Conservation (phyloP, 495 filamentous ascomycete species). For the Endocarpon pusillum region DNA sequence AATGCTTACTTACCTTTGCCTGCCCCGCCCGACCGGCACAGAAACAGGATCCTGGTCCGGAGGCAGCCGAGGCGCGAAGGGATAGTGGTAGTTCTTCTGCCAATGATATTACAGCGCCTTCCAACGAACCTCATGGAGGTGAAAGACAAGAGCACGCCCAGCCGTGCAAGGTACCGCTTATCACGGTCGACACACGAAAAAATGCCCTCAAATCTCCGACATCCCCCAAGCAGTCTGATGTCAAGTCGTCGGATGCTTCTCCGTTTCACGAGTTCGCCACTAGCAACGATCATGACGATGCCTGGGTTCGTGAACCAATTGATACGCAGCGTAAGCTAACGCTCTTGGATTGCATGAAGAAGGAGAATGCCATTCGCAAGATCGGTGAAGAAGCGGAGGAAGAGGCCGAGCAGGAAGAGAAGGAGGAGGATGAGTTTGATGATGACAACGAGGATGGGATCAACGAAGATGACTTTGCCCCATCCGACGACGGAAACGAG, state of each 20-base stretch:
- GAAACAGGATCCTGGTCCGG: constrained; percentile 7
- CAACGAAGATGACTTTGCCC: constrained; percentile 34
- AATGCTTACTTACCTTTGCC: constrained; percentile 41
- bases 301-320: constrained; percentile 59
- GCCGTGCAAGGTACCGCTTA: too few species aligned
- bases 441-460: constrained; percentile 36
- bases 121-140: not conserved
- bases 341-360: constrained; percentile 73
- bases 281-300: constrained; percentile 60
- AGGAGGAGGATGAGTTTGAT: constrained; percentile 42
- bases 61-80: constrained; percentile 13
- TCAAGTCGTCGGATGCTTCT: constrained; percentile 47
- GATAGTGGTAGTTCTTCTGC: not conserved
- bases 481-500: constrained; percentile 55
- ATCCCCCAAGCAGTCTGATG: constrained; percentile 21
- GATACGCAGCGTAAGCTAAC: constrained; percentile 54
- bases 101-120: constrained; percentile 1
- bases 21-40: constrained; percentile 35
- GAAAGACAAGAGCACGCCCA: too few species aligned
- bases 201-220: not conserved
- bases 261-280: constrained; percentile 91
- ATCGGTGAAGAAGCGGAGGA: constrained; percentile 83
- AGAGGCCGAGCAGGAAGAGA: constrained; percentile 59
- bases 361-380: constrained; percentile 75
- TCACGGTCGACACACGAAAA: not conserved